A percentile compares a stretch with the other conserved stretches of the same genome.
phyloP scores from a whole-genome alignment of 1,139 yeast species.

The Maudiozyma humilis region DNA sequence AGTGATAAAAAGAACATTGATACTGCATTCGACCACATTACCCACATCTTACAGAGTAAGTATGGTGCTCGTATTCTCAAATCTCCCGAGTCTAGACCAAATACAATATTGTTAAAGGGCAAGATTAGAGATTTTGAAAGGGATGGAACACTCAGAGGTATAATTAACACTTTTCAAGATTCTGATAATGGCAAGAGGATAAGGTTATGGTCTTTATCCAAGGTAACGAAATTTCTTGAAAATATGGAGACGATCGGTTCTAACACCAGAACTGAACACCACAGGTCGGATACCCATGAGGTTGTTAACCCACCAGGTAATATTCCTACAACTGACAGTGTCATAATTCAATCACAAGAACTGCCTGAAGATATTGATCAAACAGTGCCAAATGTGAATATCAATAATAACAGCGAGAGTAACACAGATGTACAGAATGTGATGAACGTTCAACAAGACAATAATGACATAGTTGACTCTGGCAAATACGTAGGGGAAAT shows the following conservation, averaged over 20 bases:
- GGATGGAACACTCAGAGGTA: background rate
- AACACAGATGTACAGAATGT: background rate
- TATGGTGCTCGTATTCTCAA: constrained; percentile 2
- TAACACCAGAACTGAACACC: too few relatives aligned
- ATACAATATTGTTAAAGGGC: constrained; percentile 7
- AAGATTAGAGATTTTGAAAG: constrained; percentile 4
- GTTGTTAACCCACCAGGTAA: background rate
- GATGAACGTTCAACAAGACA: too few relatives aligned
- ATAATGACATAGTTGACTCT: too few relatives aligned
- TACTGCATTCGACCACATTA: background rate
- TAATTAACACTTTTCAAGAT: background rate
- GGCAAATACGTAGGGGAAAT: background rate
- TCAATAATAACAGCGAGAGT: background rate
- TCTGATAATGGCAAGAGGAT: constrained; percentile 6
- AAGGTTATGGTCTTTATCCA: constrained; percentile 17
- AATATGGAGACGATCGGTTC: constrained; percentile 12
- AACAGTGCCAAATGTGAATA: too few relatives aligned
- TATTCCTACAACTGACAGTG: background rate
- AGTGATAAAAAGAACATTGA: background rate
- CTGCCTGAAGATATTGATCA: too few relatives aligned
- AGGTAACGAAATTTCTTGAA: constrained; percentile 12
- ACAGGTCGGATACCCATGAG: background rate
- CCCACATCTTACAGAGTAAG: constrained; percentile 2
- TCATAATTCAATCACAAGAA: background rate
- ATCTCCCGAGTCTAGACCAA: background rate